Conservation (phyloP, 208 protist genomes). For the Plasmodiophora brassicae region DNA sequence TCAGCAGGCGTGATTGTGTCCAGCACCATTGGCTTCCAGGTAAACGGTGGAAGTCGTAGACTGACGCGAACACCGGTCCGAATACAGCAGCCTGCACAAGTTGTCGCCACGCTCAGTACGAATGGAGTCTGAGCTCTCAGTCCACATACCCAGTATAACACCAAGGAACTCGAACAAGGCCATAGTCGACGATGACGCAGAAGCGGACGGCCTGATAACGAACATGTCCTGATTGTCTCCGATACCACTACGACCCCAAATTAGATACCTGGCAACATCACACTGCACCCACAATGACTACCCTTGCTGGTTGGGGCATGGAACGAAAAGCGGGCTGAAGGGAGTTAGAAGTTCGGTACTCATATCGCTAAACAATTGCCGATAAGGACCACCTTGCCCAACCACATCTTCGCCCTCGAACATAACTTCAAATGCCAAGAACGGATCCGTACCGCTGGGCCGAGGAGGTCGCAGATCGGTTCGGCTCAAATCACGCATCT, state of each 20-base stretch:
- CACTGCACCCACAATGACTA: too few species aligned
- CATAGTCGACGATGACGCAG: background rate
- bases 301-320: slow-evolving; percentile 5
- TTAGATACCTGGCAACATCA: too few species aligned
- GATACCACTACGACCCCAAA: too few species aligned
- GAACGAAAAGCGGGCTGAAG: background rate
- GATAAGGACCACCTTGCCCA: slow-evolving; percentile 28
- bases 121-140: too few species aligned
- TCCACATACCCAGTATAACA: background rate
- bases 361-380: slow-evolving; percentile 34
- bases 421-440: slow-evolving; percentile 24
- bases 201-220: slow-evolving; percentile 22
- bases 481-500: slow-evolving; percentile 2
- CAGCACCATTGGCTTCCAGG: background rate
- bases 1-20: background rate
- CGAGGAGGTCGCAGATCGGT: slow-evolving; percentile 31
- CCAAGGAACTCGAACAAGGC: slow-evolving; percentile 25
- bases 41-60: background rate
- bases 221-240: slow-evolving; percentile 24
- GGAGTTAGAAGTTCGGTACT: background rate
- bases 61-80: background rate
- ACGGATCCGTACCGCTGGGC: background rate
- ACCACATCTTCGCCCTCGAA: slow-evolving; percentile 34
- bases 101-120: too few species aligned
- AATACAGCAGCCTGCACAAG: background rate